phyloP scores from a whole-genome alignment of 176 grass and related monocot genomes.

The Typha latifolia region DNA sequence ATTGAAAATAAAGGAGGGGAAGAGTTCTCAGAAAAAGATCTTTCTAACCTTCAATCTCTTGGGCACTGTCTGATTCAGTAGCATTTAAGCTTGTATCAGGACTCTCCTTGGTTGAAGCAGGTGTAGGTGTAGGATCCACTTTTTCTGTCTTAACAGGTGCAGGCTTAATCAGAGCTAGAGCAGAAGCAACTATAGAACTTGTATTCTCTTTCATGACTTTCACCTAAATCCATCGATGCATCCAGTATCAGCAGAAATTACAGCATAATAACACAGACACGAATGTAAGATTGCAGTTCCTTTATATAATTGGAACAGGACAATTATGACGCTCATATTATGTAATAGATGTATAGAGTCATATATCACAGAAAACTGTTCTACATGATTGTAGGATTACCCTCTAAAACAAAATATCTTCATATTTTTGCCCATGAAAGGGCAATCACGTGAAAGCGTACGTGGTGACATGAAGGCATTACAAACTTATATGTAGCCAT shows the following conservation, averaged over 20 bases:
- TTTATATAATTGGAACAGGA: not conserved
- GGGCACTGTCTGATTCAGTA: conserved; percentile 43
- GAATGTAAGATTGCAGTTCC: not conserved
- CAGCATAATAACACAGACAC: not conserved
- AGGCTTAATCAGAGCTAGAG: conserved; percentile 29
- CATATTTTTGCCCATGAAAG: too few species aligned
- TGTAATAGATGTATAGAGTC: too few species aligned
- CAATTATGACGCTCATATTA: too few species aligned
- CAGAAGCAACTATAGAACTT: not conserved
- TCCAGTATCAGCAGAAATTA: conserved; percentile 5
- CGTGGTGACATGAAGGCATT: too few species aligned
- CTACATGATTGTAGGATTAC: too few species aligned
- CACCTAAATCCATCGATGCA: conserved; percentile 34
- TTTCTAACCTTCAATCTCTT: conserved; percentile 64
- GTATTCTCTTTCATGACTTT: conserved; percentile 71
- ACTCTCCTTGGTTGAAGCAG: conserved; percentile 32
- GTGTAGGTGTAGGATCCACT: conserved; percentile 15
- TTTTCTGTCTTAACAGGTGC: conserved; percentile 40
- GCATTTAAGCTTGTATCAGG: conserved; percentile 42
- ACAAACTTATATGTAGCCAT: too few species aligned
- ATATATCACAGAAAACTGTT: too few species aligned
- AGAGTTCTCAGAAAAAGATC: conserved; percentile 2
- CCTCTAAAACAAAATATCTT: too few species aligned
- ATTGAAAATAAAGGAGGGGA: not conserved
- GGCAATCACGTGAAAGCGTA: too few species aligned